Conservation (phyloP, 441 rosid species). For the Kokia cookei region DNA sequence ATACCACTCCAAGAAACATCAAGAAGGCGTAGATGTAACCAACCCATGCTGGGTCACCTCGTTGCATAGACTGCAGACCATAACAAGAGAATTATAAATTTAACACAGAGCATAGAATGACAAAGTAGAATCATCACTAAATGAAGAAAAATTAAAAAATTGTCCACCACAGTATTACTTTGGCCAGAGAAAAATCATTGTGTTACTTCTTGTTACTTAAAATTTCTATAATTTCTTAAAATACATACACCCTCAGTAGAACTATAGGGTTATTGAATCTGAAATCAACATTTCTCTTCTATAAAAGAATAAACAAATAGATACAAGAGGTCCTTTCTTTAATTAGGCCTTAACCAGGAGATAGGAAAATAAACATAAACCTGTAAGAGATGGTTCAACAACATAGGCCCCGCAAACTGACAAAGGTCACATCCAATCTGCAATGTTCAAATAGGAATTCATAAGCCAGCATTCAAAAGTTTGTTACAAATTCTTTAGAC, state of each 20-base stretch:
- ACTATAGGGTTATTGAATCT: not conserved
- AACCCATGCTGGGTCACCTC: constrained; percentile 86
- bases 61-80: constrained; percentile 85
- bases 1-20: constrained; percentile 85
- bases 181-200: not conserved
- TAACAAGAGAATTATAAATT: not conserved
- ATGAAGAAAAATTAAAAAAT: not conserved
- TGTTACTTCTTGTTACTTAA: not conserved
- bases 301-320: not conserved
- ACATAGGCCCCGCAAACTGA: constrained; percentile 83
- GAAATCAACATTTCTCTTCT: not conserved
- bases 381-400: constrained; percentile 74
- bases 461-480: constrained; percentile 10
- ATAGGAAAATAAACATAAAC: constrained; percentile 29
- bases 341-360: not conserved
- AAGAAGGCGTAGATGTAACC: constrained; percentile 82
- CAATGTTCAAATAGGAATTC: constrained; percentile 30
- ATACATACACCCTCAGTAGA: not conserved
- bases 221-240: not conserved
- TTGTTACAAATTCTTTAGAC: not conserved
- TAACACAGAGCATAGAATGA: not conserved
- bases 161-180: not conserved
- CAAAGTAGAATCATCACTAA: not conserved
- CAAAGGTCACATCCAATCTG: constrained; percentile 88
- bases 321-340: not conserved